phyloP scores from a whole-genome alignment of 2,329 filamentous ascomycete genomes.

The Diaporthe vaccinii region DNA sequence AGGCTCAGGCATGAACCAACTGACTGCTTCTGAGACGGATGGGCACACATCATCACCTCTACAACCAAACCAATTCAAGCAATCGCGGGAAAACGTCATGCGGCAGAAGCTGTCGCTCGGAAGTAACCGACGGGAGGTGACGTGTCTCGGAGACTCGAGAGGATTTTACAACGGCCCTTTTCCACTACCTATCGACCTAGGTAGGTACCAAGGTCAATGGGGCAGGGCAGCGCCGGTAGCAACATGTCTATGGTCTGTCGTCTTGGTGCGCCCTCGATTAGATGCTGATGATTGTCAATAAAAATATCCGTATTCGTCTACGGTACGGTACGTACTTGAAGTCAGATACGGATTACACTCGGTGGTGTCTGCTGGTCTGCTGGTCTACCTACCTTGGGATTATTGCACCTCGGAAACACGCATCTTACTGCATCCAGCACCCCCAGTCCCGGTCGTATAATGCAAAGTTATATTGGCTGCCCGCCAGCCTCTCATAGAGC shows the following conservation, averaged over 20 bases:
- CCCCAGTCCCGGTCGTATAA: constrained; percentile 33
- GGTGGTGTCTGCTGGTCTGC: not conserved
- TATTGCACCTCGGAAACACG: constrained; percentile 24
- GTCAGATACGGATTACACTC: not conserved
- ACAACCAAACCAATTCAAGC: not conserved
- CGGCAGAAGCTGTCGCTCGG: constrained; percentile 15
- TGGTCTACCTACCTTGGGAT: constrained; percentile 1
- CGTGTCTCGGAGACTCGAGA: constrained; percentile 26
- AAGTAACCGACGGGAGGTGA: constrained; percentile 34
- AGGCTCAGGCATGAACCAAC: constrained; percentile 1
- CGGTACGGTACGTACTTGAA: constrained; percentile 1
- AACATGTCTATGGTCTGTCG: not conserved
- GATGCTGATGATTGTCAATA: not conserved
- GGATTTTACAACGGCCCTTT: not conserved
- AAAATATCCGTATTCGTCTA: not conserved
- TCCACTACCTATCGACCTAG: not conserved
- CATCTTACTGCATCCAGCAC: constrained; percentile 29
- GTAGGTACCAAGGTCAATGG: not conserved
- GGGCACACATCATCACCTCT: constrained; percentile 1
- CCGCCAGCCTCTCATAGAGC: constrained; percentile 15
- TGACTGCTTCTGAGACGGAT: constrained; percentile 14
- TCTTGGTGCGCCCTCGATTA: constrained; percentile 1
- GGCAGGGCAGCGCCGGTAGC: not conserved
- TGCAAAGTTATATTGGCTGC: constrained; percentile 31
- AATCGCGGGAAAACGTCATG: constrained; percentile 18